Conservation (phyloP, 768 basidiomycete species). For the Xerocomus potaroensis region DNA sequence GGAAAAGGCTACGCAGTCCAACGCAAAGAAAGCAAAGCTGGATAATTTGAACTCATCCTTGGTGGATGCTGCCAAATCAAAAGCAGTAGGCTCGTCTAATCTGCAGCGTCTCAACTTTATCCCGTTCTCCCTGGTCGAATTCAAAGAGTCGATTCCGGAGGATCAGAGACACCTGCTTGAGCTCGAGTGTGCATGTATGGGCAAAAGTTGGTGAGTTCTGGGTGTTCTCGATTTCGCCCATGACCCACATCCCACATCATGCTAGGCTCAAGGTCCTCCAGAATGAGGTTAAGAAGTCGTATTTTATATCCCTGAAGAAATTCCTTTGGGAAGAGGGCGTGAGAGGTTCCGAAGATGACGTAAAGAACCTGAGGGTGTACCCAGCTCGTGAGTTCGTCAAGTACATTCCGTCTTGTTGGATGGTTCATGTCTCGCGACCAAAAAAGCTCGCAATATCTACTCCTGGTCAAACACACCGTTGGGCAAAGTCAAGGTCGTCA, state of each 20-base stretch:
- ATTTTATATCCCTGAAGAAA: constrained; percentile 68
- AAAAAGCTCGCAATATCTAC: constrained; percentile 76
- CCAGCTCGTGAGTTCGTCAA: constrained; percentile 54
- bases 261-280: constrained; percentile 69
- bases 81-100: constrained; percentile 11
- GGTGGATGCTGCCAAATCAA: constrained; percentile 10
- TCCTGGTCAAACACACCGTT: constrained; percentile 89
- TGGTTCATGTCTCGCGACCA: constrained; percentile 15
- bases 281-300: constrained; percentile 71
- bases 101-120: constrained; percentile 53
- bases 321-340: constrained; percentile 68
- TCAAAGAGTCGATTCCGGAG: constrained; percentile 48
- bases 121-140: constrained; percentile 60
- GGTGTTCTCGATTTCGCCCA: background rate
- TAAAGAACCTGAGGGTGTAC: constrained; percentile 56
- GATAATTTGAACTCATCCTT: constrained; percentile 23
- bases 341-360: constrained; percentile 44
- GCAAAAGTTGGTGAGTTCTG: constrained; percentile 56
- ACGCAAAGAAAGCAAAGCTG: constrained; percentile 48
- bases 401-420: constrained; percentile 33
- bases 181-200: constrained; percentile 72
- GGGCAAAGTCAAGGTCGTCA: constrained; percentile 79
- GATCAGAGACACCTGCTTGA: constrained; percentile 54
- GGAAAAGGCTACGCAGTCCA: constrained; percentile 22
- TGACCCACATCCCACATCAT: constrained; percentile 2